Evolutionary conservation across 2,329 filamentous ascomycete genomes (phyloP).

Genomic region (Cadophora sp.): DNA sequence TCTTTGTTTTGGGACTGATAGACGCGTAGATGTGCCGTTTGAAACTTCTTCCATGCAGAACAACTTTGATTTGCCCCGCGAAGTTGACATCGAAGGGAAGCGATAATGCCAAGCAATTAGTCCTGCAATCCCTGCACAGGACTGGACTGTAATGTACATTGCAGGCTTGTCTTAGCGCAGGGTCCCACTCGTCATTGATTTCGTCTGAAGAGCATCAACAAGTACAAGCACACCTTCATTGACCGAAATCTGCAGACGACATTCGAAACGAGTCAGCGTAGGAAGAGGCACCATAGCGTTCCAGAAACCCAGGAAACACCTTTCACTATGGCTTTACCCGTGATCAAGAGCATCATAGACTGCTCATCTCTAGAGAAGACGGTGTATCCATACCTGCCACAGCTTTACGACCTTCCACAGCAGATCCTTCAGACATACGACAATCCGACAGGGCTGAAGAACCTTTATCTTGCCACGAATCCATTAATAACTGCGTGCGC

Average conservation of each 20-base stretch:
- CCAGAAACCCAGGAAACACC: not conserved
- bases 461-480: slow-evolving; percentile 84
- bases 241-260: not conserved
- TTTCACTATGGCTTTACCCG: slow-evolving; percentile 71
- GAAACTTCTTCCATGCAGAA: slow-evolving; percentile 3
- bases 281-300: not conserved
- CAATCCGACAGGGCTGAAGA: slow-evolving; percentile 66
- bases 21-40: not conserved
- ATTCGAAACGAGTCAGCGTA: not conserved
- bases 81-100: not conserved
- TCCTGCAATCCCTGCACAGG: not conserved
- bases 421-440: slow-evolving; percentile 65
- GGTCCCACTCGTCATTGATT: slow-evolving; percentile 25
- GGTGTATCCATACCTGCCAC: slow-evolving; percentile 75
- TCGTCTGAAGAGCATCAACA: not conserved
- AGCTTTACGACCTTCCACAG: slow-evolving; percentile 73
- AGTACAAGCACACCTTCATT: slow-evolving; percentile 6
- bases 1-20: not conserved
- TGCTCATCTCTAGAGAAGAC: slow-evolving; percentile 79
- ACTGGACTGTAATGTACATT: too few species aligned
- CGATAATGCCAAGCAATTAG: not conserved
- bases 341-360: slow-evolving; percentile 73
- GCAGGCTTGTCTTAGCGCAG: not conserved
- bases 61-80: slow-evolving; percentile 5
- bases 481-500: slow-evolving; percentile 79